A percentile compares a stretch with the other conserved stretches of the same genome.
These are phyloP conservation scores for Anaeramoeba ignava DNA, from an alignment of 78 protist species.

Conservation along the genomic window DNA sequence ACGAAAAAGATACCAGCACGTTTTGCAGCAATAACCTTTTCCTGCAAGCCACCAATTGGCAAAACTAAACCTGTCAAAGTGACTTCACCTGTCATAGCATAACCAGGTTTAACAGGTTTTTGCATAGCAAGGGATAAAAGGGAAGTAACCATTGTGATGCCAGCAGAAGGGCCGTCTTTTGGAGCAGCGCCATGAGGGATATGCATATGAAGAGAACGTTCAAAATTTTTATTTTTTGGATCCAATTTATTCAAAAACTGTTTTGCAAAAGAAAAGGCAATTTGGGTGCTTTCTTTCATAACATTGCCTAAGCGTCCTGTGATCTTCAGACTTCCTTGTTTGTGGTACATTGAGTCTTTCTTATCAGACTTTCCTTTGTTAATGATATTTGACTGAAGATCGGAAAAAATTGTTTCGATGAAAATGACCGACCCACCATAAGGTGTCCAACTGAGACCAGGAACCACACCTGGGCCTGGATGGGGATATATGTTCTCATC, in stretches of 20 bases:
- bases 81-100: constrained; percentile 87
- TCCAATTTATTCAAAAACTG: constrained; percentile 2
- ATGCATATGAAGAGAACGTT: constrained; percentile 59
- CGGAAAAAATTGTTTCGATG: constrained; percentile 45
- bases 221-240: not conserved
- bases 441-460: constrained; percentile 72
- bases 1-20: constrained; percentile 44
- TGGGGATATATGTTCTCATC: no score
- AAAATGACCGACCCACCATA: constrained; percentile 60
- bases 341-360: no score
- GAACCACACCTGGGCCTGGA: constrained; percentile 57
- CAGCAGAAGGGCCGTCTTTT: constrained; percentile 84
- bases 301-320: constrained; percentile 58
- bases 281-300: constrained; percentile 63
- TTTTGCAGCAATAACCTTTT: constrained; percentile 72
- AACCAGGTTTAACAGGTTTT: constrained; percentile 22
- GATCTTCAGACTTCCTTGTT: not conserved
- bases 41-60: constrained; percentile 73
- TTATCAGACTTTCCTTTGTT: no score
- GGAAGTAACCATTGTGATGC: constrained; percentile 60
- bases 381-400: no score
- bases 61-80: constrained; percentile 52
- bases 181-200: constrained; percentile 76
- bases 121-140: constrained; percentile 56
- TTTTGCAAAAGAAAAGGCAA: constrained; percentile 53